Evolutionary conservation across 2,329 filamentous ascomycete genomes (phyloP).

Genomic region (Botryosphaeria agaves): DNA sequence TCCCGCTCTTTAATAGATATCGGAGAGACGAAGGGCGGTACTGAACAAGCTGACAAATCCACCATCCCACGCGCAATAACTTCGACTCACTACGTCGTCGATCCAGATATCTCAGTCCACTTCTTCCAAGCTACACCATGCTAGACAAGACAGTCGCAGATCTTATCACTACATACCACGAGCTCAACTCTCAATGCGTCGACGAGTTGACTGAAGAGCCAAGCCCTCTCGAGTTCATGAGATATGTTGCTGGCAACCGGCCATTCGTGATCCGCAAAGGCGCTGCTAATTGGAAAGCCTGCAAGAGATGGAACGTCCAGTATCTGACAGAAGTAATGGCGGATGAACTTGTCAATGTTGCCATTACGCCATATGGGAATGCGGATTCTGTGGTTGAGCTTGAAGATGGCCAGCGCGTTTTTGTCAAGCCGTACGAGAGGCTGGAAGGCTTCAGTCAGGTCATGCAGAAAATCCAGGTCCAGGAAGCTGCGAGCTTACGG

Average conservation of each 20-base stretch:
- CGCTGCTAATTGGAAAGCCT: conserved; percentile 45
- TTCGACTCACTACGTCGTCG: too few species aligned
- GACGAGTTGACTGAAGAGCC: conserved; percentile 48
- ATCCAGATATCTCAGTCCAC: too few species aligned
- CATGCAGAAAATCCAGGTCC: conserved; percentile 40
- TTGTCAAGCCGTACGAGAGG: conserved; percentile 58
- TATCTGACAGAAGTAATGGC: conserved; percentile 40
- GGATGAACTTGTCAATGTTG: conserved; percentile 49
- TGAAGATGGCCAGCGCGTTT: conserved; percentile 14
- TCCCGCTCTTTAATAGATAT: too few species aligned
- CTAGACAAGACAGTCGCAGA: conserved; percentile 21
- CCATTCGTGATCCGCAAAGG: conserved; percentile 55
- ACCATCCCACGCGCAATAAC: too few species aligned
- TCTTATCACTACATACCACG: conserved; percentile 53
- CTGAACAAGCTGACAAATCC: too few species aligned
- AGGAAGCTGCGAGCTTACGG: conserved; percentile 31
- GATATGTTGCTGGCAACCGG: conserved; percentile 54
- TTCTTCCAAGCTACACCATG: too few species aligned
- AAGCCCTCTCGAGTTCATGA: conserved; percentile 64
- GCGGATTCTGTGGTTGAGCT: conserved; percentile 11
- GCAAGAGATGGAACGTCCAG: conserved; percentile 40
- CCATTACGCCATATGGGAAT: conserved; percentile 53
- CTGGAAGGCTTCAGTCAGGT: conserved; percentile 44
- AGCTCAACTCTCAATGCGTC: conserved; percentile 46
- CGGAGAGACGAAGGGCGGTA: too few species aligned